A percentile compares a stretch with the other conserved stretches of the same genome.
These are phyloP conservation scores for Posidonia australis DNA, from an alignment of 106 monocot species.

Conservation along the genomic window DNA sequence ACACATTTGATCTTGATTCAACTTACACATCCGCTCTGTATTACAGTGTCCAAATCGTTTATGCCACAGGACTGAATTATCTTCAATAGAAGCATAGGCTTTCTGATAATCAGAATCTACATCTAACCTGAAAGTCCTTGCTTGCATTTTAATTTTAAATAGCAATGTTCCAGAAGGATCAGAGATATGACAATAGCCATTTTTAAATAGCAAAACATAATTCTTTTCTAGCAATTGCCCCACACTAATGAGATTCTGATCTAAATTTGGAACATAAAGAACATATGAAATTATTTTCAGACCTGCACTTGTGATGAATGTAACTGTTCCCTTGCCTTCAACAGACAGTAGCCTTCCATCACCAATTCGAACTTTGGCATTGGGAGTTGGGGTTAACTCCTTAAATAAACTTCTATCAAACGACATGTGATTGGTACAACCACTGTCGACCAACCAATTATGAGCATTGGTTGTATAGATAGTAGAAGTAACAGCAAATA, in stretches of 20 bases:
- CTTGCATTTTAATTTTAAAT: neutral
- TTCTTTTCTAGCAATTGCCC: conserved; percentile 1
- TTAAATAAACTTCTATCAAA: no score
- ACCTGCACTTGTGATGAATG: no score
- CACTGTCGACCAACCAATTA: no score
- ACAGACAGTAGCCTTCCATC: no score
- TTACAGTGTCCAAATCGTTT: neutral
- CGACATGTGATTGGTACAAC: no score
- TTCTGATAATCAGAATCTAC: neutral
- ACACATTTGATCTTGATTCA: neutral
- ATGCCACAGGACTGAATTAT: conserved; percentile 9
- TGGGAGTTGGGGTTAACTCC: no score
- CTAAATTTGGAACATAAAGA: neutral
- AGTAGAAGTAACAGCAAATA: no score
- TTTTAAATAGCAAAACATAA: conserved; percentile 1
- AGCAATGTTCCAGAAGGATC: neutral
- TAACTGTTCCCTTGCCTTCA: no score
- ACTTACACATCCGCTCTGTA: neutral
- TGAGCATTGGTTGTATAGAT: no score
- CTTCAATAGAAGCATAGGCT: neutral
- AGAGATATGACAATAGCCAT: neutral
- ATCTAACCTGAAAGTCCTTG: neutral
- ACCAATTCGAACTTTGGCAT: no score
- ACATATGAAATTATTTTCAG: neutral
- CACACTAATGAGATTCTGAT: neutral